These are phyloP conservation scores for Magnolia kwangsiensis DNA, from an alignment of 164 flowering plant genomes.

Conservation along the genomic window DNA sequence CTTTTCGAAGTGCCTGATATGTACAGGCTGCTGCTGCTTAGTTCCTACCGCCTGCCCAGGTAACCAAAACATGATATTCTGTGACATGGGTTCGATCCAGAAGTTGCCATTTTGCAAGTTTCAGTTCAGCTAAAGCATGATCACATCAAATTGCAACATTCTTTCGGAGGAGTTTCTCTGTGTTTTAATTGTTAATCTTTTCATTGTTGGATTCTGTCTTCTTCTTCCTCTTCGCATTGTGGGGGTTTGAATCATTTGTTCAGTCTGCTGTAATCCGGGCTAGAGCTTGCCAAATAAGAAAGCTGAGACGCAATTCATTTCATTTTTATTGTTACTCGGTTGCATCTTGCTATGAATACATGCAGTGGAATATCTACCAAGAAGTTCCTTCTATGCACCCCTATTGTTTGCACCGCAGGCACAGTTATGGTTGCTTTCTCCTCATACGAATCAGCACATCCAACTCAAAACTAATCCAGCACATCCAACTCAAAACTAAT, in stretches of 20 bases:
- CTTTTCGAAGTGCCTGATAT: conserved; percentile 5
- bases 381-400: background rate
- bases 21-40: conserved; percentile 3
- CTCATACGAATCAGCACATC: too few species aligned
- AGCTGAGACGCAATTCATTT: background rate
- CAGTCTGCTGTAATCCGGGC: conserved; percentile 6
- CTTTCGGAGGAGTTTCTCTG: conserved; percentile 4
- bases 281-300: conserved; percentile 3
- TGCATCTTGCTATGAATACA: background rate
- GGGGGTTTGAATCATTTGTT: conserved; percentile 4
- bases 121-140: background rate
- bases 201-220: background rate
- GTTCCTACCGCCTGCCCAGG: background rate
- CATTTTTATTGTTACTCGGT: background rate
- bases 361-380: background rate
- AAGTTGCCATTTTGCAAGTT: background rate
- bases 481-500: too few species aligned
- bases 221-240: conserved; percentile 4
- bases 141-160: conserved; percentile 1
- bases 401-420: too few species aligned
- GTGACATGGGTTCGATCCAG: conserved; percentile 1
- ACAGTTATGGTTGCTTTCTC: too few species aligned
- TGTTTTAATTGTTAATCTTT: background rate
- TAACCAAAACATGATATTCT: background rate
- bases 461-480: too few species aligned